A percentile compares a stretch with the other conserved stretches of the same genome.
phyloP scores from a whole-genome alignment of 2,329 filamentous ascomycete genomes.

The Talaromyces amestolkiae region DNA sequence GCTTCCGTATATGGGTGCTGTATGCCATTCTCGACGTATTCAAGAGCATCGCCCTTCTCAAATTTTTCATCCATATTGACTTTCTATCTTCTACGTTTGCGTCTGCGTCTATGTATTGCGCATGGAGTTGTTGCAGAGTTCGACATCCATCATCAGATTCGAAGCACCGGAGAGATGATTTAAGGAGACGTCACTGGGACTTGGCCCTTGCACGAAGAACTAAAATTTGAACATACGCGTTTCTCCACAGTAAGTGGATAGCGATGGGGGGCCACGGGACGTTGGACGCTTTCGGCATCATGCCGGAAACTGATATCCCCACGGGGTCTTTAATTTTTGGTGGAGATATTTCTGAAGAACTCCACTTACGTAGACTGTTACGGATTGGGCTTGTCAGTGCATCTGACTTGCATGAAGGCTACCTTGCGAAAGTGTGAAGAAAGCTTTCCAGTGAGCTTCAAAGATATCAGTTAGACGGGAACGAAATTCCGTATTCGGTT shows the following conservation, averaged over 20 bases:
- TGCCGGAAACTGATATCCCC: not conserved
- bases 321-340: not conserved
- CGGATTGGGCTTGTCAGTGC: not conserved
- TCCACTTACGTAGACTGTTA: not conserved
- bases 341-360: not conserved
- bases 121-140: not conserved
- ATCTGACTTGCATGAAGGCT: not conserved
- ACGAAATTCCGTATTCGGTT: not conserved
- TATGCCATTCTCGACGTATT: not conserved
- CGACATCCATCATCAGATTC: not conserved
- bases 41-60: not conserved
- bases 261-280: not conserved
- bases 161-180: not conserved
- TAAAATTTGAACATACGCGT: not conserved
- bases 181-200: not conserved
- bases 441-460: not conserved
- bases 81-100: not conserved
- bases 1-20: conserved; percentile 4
- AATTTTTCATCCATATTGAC: not conserved
- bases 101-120: not conserved
- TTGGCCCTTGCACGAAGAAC: not conserved
- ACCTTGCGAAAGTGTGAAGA: not conserved
- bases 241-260: not conserved
- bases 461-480: not conserved
- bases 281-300: not conserved